phyloP scores from a whole-genome alignment of 148 eudicot genomes.

The Rhododendron vialii region DNA sequence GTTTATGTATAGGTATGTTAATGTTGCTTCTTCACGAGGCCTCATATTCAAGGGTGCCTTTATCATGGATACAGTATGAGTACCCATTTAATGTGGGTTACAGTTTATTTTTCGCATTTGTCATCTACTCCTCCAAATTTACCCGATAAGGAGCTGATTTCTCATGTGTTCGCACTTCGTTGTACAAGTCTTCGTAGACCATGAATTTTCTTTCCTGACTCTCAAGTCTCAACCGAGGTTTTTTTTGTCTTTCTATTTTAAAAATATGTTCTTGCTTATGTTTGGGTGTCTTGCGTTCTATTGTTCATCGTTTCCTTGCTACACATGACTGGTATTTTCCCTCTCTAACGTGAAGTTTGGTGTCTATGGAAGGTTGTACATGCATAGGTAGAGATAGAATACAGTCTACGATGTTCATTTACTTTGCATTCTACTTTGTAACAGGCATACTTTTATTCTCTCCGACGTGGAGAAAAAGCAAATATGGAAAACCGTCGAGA shows the following conservation, averaged over 20 bases:
- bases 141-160: background rate
- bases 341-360: background rate
- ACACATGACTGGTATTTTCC: background rate
- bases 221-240: background rate
- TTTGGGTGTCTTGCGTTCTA: background rate
- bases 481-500: conserved; percentile 86
- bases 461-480: conserved; percentile 56
- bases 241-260: background rate
- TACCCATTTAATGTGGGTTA: background rate
- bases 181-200: background rate
- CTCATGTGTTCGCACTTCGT: background rate
- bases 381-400: background rate
- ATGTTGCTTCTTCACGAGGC: conserved; percentile 16
- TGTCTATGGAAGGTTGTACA: background rate
- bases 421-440: conserved; percentile 4
- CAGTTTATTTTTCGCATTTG: background rate
- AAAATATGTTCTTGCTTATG: background rate
- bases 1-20: conserved; percentile 90
- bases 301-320: background rate
- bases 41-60: background rate
- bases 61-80: background rate
- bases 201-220: background rate
- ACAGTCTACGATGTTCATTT: background rate
- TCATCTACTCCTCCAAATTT: background rate
- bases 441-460: conserved; percentile 84